These are phyloP conservation scores for Anisodus tanguticus DNA, from an alignment of 257 asterid species.

Conservation along the genomic window DNA sequence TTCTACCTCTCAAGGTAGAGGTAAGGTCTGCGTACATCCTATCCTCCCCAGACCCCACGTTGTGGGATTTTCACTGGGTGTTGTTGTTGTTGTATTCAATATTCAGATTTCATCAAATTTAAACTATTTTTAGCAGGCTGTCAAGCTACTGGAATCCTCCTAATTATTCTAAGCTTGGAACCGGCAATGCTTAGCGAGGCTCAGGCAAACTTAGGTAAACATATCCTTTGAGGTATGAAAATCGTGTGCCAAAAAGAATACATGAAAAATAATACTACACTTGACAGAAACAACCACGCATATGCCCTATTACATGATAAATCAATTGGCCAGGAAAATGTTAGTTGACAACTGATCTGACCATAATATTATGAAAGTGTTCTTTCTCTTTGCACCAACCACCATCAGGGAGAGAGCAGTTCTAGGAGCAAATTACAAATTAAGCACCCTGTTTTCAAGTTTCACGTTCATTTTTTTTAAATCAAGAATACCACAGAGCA, in stretches of 20 bases:
- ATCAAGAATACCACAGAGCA: neutral
- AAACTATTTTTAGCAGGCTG: neutral
- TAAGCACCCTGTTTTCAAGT: neutral
- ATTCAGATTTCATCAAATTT: neutral
- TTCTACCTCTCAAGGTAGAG: too few relatives aligned
- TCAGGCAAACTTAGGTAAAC: neutral
- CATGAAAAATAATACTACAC: neutral
- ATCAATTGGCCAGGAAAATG: slow-evolving; percentile 7
- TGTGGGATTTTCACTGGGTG: too few relatives aligned
- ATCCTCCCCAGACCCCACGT: too few relatives aligned
- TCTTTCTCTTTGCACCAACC: neutral
- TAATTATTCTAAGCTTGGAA: neutral
- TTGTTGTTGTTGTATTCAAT: too few relatives aligned
- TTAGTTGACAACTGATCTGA: neutral
- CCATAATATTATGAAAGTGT: neutral
- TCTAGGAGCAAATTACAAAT: neutral
- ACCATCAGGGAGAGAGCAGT: neutral
- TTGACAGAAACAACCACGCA: neutral
- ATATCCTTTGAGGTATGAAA: neutral
- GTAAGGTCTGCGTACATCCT: too few relatives aligned
- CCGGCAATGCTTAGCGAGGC: neutral
- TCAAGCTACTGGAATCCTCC: neutral
- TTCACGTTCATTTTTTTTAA: neutral
- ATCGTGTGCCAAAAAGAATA: neutral
- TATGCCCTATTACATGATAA: neutral